Evolutionary conservation across 1,284 basidiomycete genomes (phyloP).

Genomic region (Ceratobasidium sp.): DNA sequence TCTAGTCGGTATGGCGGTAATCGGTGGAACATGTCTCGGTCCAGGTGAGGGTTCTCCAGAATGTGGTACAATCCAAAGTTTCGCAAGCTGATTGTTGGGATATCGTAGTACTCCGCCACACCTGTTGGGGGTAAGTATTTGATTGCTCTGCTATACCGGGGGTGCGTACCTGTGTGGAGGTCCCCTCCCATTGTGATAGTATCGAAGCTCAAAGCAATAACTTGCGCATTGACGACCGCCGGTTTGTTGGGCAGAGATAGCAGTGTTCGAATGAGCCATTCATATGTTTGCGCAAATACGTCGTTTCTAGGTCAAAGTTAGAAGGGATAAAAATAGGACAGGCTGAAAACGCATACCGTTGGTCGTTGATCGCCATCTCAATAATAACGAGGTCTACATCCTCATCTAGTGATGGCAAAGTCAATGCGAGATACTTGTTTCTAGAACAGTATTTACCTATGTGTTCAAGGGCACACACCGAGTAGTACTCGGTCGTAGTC

Average conservation of each 20-base stretch:
- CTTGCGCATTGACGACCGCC: conserved; percentile 49
- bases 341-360: conserved; percentile 35
- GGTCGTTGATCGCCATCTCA: conserved; percentile 51
- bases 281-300: conserved; percentile 45
- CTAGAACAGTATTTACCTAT: conserved; percentile 32
- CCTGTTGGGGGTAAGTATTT: conserved; percentile 24
- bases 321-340: not conserved
- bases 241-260: conserved; percentile 48
- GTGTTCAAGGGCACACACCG: conserved; percentile 49
- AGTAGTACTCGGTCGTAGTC: conserved; percentile 49
- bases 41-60: conserved; percentile 41
- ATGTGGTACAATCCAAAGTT: conserved; percentile 48
- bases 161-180: conserved; percentile 47
- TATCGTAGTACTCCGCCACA: conserved; percentile 48
- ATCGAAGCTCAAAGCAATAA: conserved; percentile 47
- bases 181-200: conserved; percentile 50
- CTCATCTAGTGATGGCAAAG: conserved; percentile 12
- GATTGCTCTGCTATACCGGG: not conserved
- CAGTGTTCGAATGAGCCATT: conserved; percentile 49
- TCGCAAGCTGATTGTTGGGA: conserved; percentile 49
- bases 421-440: not conserved
- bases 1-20: conserved; percentile 26
- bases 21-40: conserved; percentile 46
- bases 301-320: conserved; percentile 43
- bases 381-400: conserved; percentile 50